Evolutionary conservation across 495 filamentous ascomycete genomes (phyloP).

Genomic region (Neurospora sp.): DNA sequence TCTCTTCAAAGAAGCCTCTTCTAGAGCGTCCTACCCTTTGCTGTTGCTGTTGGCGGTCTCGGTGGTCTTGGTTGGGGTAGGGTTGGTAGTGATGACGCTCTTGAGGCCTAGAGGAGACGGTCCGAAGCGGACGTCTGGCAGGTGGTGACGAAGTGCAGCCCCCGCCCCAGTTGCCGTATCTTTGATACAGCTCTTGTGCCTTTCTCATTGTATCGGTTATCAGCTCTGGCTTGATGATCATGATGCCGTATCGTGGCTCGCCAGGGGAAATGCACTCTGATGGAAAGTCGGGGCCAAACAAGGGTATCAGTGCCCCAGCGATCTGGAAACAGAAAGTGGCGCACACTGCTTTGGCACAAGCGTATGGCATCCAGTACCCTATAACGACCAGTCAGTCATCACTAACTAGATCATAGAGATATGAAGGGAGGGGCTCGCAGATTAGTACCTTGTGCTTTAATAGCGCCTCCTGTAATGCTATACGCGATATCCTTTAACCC

Average conservation of each 20-base stretch:
- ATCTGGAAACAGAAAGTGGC: slow-evolving; percentile 83
- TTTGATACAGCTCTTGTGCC: slow-evolving; percentile 29
- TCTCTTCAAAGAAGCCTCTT: slow-evolving; percentile 5
- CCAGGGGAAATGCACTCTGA: slow-evolving; percentile 53
- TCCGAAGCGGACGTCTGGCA: slow-evolving; percentile 3
- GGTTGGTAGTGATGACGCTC: background rate
- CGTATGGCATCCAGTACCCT: slow-evolving; percentile 97
- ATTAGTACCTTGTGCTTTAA: slow-evolving; percentile 74
- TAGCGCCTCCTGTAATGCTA: slow-evolving; percentile 88
- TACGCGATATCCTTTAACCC: slow-evolving; percentile 79
- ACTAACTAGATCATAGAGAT: background rate
- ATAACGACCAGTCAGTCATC: slow-evolving; percentile 2
- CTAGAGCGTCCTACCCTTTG: background rate
- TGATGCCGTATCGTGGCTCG: slow-evolving; percentile 47
- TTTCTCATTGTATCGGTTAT: slow-evolving; percentile 44
- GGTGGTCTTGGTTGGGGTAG: slow-evolving; percentile 3
- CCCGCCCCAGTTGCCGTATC: background rate
- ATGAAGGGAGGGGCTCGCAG: background rate
- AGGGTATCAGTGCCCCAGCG: slow-evolving; percentile 69
- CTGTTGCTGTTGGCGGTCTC: slow-evolving; percentile 3
- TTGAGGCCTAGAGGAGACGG: slow-evolving; percentile 7
- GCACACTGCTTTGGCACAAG: slow-evolving; percentile 72
- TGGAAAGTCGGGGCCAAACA: slow-evolving; percentile 80
- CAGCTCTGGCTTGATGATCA: slow-evolving; percentile 57
- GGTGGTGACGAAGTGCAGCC: background rate